phyloP scores from a whole-genome alignment of 2,329 filamentous ascomycete species.

The Aspergillus texensis region DNA sequence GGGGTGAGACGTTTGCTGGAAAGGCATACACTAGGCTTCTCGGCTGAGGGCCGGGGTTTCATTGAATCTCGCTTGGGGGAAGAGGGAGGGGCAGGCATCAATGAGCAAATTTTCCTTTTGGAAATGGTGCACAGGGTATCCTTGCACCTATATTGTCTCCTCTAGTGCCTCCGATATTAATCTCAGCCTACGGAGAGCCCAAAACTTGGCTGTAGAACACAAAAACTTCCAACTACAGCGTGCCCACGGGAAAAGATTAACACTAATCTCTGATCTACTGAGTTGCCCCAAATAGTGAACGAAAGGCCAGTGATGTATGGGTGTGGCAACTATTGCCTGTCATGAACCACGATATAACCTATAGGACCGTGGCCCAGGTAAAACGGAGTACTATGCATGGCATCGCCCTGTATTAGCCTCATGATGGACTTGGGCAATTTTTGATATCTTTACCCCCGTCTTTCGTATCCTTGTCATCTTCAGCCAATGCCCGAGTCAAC shows the following conservation, averaged over 20 bases:
- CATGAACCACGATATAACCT: neutral
- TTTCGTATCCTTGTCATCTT: constrained; percentile 7
- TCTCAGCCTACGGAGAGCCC: neutral
- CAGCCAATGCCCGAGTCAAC: constrained; percentile 5
- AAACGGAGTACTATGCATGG: neutral
- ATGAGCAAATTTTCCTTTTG: neutral
- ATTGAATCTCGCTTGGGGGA: neutral
- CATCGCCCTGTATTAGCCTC: neutral
- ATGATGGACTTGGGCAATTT: neutral
- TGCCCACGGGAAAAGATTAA: neutral
- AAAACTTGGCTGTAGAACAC: neutral
- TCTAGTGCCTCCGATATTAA: neutral
- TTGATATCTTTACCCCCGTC: neutral
- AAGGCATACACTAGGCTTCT: neutral
- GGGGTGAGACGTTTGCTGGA: constrained; percentile 8
- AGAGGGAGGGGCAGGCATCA: no score
- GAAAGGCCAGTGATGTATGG: neutral
- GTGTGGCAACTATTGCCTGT: neutral
- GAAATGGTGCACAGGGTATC: neutral
- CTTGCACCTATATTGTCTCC: neutral
- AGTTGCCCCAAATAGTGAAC: neutral
- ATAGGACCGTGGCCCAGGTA: neutral
- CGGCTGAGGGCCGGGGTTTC: neutral
- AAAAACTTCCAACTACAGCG: neutral
- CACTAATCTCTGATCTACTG: neutral